Base-by-base conservation (phyloP, 805 yeast genomes). In the Candida chilensis region DNA sequence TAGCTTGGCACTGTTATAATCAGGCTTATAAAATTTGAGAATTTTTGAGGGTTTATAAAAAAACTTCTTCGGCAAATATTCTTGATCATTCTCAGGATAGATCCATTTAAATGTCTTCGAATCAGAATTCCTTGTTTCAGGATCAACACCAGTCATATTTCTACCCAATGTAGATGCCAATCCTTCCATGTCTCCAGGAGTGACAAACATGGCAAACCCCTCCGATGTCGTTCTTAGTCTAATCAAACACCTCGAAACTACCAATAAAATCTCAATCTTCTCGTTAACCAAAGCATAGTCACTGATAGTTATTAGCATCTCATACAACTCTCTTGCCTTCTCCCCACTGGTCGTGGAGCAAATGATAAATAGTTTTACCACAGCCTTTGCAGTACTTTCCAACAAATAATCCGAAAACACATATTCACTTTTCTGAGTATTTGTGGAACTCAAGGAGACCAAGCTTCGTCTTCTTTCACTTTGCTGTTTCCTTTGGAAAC, bases 111-210 rank as follows among this genome's bases (percentile, higher is more conserved):
- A 54, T 40, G 8, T 38, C 37, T 3, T 36, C 47, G 16, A n/a
- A n/a, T n/a, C n/a, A n/a, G 10, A 11, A 8, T 19, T 19, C 21
- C 11, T 32, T 2, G 27, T 11, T 1, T 30, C 37, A 4, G 32
- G n/a, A n/a, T n/a, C n/a, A n/a, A n/a, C n/a, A n/a, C n/a, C 45
- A 39, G 48, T 50, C 17, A 50, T 42, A 35, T 72, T 71, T 44
- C 85, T 59, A 4, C 68, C 64, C 31, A 80, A 61, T 0, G 74
- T 67, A 3, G 76, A 68, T 7, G 85, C 71, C 12, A 81, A 50
- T 0, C 84, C 86, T 25, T 72, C 79, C 60, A 78, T 71, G 44
- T 81, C 84, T 1, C 51, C 46, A 4, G 81, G 79, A 5, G 61
- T 54, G 3, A 72, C 51, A 26, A 80, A 53, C 42, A 61, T 71